phyloP scores from a whole-genome alignment of 148 eudicot species.

The Cornus kousa region DNA sequence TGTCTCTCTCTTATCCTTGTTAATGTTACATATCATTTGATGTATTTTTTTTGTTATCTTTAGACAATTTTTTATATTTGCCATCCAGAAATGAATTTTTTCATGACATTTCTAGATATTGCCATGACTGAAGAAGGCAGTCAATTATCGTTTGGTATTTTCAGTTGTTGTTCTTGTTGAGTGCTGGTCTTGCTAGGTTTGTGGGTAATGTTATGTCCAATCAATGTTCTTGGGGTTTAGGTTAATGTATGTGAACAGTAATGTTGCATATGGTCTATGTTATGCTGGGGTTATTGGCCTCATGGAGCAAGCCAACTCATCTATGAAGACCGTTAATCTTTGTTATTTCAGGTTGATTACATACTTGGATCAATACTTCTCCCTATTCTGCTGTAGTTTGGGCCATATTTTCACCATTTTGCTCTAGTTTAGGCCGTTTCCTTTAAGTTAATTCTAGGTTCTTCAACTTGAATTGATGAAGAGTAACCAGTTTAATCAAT shows the following conservation, averaged over 20 bases:
- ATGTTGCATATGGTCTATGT: background rate
- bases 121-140: background rate
- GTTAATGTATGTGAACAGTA: background rate
- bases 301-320: background rate
- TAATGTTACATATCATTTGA: background rate
- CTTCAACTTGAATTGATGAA: background rate
- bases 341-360: background rate
- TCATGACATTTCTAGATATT: background rate
- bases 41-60: background rate
- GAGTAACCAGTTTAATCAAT: background rate
- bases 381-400: background rate
- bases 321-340: background rate
- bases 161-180: background rate
- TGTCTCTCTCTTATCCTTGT: background rate
- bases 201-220: background rate
- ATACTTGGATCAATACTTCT: background rate
- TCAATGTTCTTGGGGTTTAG: background rate
- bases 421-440: background rate
- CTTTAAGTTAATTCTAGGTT: background rate
- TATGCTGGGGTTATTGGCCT: background rate
- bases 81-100: background rate
- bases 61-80: background rate
- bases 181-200: background rate
- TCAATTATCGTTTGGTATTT: background rate
- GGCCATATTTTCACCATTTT: background rate